phyloP scores from a whole-genome alignment of 148 eudicot genomes.

The Arbutus unedo region DNA sequence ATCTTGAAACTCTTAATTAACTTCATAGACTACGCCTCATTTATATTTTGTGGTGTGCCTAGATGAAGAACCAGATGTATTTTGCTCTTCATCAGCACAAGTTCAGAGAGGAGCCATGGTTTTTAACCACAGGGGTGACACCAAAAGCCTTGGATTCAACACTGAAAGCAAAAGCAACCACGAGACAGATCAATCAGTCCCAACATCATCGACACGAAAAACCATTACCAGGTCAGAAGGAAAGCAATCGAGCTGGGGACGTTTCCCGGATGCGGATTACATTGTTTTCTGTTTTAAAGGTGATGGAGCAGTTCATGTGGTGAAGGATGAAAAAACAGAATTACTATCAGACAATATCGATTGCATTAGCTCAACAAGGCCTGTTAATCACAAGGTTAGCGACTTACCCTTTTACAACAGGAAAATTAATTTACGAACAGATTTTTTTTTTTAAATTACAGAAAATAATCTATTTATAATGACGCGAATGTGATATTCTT shows the following conservation, averaged over 20 bases:
- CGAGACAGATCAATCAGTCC: neutral
- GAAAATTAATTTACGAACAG: too few species aligned
- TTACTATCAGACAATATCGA: neutral
- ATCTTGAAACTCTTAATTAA: too few species aligned
- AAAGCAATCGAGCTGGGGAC: conserved; percentile 36
- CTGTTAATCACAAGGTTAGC: conserved; percentile 28
- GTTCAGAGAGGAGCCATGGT: conserved; percentile 1
- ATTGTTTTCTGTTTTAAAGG: conserved; percentile 73
- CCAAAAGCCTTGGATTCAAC: neutral
- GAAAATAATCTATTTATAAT: too few species aligned
- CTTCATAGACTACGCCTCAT: too few species aligned
- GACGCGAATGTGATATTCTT: too few species aligned
- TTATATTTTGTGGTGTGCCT: neutral
- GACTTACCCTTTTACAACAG: too few species aligned
- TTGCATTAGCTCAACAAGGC: conserved; percentile 18
- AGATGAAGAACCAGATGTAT: conserved; percentile 1
- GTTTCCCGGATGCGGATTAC: conserved; percentile 64
- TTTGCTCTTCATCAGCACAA: conserved; percentile 12
- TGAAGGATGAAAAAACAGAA: conserved; percentile 37
- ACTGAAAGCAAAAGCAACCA: neutral
- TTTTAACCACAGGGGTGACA: neutral
- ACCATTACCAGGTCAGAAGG: too few species aligned
- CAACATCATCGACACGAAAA: too few species aligned
- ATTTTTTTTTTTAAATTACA: too few species aligned
- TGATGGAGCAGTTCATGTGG: conserved; percentile 60